Evolutionary conservation across 1,139 yeast species (phyloP), one percentile per base, ranked within the genome.

Genomic region (Kodamaea suecica): DNA sequence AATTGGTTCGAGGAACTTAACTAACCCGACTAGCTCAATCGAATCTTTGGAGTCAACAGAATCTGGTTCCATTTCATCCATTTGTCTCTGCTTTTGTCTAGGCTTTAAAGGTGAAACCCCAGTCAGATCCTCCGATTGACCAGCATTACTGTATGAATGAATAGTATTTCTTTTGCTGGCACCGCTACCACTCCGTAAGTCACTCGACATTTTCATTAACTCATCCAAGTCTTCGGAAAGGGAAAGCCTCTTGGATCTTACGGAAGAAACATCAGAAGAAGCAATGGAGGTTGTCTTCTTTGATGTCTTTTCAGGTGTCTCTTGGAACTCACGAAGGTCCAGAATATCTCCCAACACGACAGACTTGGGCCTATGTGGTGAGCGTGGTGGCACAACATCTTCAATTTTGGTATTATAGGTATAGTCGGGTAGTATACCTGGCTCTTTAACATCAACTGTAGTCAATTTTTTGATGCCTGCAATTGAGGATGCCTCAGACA

Each of bases 341-440:
- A 25, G 28, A 7, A 25, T 25, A 13, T 25, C 28, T 25, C 28
- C 28, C 17, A 25, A 13, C 73, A 74, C 17, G 5, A 25, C 17
- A 4, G 28, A 25, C 10, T 25, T 25, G 4, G 28, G 28, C 38
- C 76, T 49, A 33, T 66, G 49, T 4, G 57, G 55, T 12, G 73
- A 68, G 34, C 76, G 49, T 1, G 73, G 65, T 4, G 76, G 76
- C 3, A 70, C 57, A 1, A 67, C 49, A 2, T 59, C 59, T 34
- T 68, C 73, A 28, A 70, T 53, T 26, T 49, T 59, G 11, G 75
- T 70, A 35, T 53, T 54, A 40, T 61, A 62, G 9, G 61, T 50
- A 23, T 50, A 40, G 35, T 57, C 62, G 28, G 28, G 28, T 25
- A 11, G 28, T 25, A 12, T 25, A 12, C 8, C 28, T 17, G 14